Base-by-base conservation (phyloP, 2,329 filamentous ascomycete species). In the Amylocarpus encephaloides region DNA sequence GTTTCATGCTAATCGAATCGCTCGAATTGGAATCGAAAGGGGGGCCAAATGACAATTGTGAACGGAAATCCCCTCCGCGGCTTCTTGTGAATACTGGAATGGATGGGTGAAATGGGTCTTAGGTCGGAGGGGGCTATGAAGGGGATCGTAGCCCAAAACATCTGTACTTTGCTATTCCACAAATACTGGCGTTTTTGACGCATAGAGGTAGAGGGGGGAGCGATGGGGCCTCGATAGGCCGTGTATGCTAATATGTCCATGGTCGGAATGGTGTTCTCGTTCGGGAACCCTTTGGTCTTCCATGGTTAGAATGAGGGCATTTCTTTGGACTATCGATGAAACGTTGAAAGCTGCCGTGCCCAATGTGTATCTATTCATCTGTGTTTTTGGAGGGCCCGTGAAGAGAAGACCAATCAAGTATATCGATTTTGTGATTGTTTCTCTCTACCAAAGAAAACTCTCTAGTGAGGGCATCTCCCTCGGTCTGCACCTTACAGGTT, bases 1-100 rank as follows among this genome's bases (percentile, higher is more conserved):
- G 78, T 77, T 62, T 68, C 61, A 54, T 90, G 86, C 72, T 82
- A 81, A 74, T 54, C 40, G 39, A 32, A 40, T 46, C 41, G 22
- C 30, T 35, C 47, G 34, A 46, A 39, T 9, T 33, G 9, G 52
- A 48, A 18, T n/a, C 22, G 29, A 54, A 56, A 15, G 56, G 60
- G 61, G 61, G 56, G 55, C 49, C 58, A 47, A 52, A 35, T 46
- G 60, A 33, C 57, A 65, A 64, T 46, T 47, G 49, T 45, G 53
- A 56, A 59, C 53, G 54, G 55, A 62, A 52, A 50, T 57, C 53
- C 60, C 61, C 54, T 57, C 51, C 52, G 43, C 52, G 42, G 56
- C 39, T 51, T 48, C 43, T 49, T 63, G 57, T 62, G 59, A 62
- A 62, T 62, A 63, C 55, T 56, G 51, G 55, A 46, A 42, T 43